Conservation (phyloP, 1,139 yeast species). For the Waltiozyma sp. region DNA sequence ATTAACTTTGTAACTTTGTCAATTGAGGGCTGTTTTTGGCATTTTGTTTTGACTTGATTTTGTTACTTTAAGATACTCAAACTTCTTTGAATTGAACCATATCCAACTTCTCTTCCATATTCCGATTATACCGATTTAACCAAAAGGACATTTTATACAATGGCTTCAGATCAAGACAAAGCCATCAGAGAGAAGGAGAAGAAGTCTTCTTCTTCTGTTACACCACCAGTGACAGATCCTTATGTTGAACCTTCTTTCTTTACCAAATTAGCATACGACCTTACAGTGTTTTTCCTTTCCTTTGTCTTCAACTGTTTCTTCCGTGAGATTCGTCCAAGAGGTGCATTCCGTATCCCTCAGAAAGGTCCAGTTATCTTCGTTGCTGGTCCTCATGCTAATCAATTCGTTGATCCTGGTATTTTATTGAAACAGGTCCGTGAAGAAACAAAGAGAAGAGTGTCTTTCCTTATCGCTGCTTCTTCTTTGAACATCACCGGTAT, state of each 20-base stretch:
- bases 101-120: too few relatives aligned
- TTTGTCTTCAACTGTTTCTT: conserved; percentile 52
- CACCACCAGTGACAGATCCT: not conserved
- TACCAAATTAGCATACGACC: conserved; percentile 34
- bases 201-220: too few relatives aligned
- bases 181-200: too few relatives aligned
- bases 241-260: conserved; percentile 9
- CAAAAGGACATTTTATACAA: too few relatives aligned
- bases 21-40: too few relatives aligned
- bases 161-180: too few relatives aligned
- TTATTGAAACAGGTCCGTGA: conserved; percentile 72
- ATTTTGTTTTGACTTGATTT: too few relatives aligned
- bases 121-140: too few relatives aligned
- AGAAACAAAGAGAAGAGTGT: conserved; percentile 63
- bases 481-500: conserved; percentile 59
- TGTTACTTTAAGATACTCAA: too few relatives aligned
- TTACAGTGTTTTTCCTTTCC: conserved; percentile 35
- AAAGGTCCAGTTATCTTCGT: conserved; percentile 86
- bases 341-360: conserved; percentile 79
- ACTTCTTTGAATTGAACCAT: too few relatives aligned
- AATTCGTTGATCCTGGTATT: conserved; percentile 84
- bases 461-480: conserved; percentile 80
- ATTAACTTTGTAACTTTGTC: too few relatives aligned
- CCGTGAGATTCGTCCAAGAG: conserved; percentile 82
- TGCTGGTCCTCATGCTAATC: conserved; percentile 97